phyloP scores from a whole-genome alignment of 352 stramenopile species.

The Globisporangium radiosum region DNA sequence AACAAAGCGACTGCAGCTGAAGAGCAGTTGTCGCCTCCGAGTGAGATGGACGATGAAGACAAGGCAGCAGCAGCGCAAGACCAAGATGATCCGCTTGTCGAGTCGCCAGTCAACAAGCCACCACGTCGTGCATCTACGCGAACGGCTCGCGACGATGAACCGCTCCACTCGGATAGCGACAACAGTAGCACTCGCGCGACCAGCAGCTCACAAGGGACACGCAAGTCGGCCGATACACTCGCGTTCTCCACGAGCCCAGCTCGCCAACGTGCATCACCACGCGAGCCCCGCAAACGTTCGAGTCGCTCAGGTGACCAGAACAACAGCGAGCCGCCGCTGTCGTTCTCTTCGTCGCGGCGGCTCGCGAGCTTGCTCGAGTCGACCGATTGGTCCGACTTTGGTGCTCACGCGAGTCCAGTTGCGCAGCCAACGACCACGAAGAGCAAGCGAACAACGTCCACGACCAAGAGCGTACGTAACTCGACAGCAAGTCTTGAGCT shows the following conservation, averaged over 20 bases:
- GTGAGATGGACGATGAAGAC: too few species aligned
- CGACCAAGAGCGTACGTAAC: neutral
- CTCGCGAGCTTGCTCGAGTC: slow-evolving; percentile 61
- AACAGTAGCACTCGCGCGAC: neutral
- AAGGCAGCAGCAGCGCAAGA: neutral
- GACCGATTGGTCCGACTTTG: slow-evolving; percentile 43
- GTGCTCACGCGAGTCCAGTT: neutral
- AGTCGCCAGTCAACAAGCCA: neutral
- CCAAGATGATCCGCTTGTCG: neutral
- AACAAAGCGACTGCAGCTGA: slow-evolving; percentile 2
- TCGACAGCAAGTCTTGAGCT: slow-evolving; percentile 42
- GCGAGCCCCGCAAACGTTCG: too few species aligned
- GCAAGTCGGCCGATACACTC: neutral
- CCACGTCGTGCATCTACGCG: neutral
- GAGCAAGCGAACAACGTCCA: neutral
- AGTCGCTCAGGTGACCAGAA: neutral
- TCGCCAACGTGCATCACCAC: neutral
- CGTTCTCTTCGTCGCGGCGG: slow-evolving; percentile 32
- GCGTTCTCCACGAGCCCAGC: slow-evolving; percentile 4
- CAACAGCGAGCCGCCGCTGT: slow-evolving; percentile 1
- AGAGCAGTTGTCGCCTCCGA: neutral
- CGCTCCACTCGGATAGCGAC: neutral
- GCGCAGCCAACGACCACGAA: neutral
- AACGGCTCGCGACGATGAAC: neutral
- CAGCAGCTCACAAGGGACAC: neutral